A percentile compares a stretch with the other conserved stretches of the same genome.
These are phyloP conservation scores for Rubia yunnanensis DNA, from an alignment of 257 asterid species.

Conservation along the genomic window DNA sequence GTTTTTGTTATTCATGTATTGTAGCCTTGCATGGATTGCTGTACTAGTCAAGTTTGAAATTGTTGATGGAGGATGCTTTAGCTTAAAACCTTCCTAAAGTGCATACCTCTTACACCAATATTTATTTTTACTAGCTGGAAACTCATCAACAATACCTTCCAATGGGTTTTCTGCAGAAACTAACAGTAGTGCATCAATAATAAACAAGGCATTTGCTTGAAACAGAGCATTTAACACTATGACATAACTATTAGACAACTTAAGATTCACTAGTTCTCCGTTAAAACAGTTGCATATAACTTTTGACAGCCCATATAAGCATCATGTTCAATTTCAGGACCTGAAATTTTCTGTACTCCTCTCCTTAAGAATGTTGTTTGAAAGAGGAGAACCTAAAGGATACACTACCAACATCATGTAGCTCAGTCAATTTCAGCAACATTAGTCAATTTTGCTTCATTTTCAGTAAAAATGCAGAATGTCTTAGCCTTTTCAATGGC, in stretches of 20 bases:
- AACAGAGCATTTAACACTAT: not conserved
- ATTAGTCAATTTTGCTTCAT: not conserved
- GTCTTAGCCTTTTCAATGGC: no score
- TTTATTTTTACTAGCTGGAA: slow-evolving; percentile 51
- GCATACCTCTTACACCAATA: slow-evolving; percentile 83
- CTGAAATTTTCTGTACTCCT: not conserved
- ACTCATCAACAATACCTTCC: slow-evolving; percentile 31
- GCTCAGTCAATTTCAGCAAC: no score
- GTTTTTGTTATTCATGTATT: no score
- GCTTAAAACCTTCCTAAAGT: no score
- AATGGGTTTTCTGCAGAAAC: slow-evolving; percentile 26
- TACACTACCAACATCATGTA: not conserved
- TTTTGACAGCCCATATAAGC: not conserved
- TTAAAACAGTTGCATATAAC: not conserved
- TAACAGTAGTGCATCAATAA: not conserved
- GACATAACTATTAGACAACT: not conserved
- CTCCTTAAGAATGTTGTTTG: not conserved
- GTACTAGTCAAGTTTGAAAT: no score
- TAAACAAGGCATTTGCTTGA: not conserved
- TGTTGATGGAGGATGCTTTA: no score
- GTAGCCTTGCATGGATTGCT: no score
- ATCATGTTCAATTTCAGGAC: not conserved
- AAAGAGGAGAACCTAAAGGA: not conserved
- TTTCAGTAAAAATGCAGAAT: no score
- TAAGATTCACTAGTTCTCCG: not conserved